A percentile compares a stretch with the other conserved stretches of the same genome.
phyloP scores from a whole-genome alignment of 1,284 basidiomycete species.

The Rhodotorula glutinis region DNA sequence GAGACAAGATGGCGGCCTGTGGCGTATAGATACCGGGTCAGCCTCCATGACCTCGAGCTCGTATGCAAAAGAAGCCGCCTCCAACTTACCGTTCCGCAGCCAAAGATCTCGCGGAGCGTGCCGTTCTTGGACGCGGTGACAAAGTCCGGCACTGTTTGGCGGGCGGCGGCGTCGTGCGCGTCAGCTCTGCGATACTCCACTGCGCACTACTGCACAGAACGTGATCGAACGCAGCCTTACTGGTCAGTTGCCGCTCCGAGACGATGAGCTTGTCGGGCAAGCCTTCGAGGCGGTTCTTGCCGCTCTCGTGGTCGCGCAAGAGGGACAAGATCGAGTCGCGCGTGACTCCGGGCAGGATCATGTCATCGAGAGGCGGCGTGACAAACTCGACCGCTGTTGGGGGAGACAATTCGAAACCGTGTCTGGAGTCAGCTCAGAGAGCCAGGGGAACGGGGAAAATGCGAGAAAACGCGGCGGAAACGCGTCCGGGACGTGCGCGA shows the following conservation, averaged over 20 bases:
- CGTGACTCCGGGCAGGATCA: slow-evolving; percentile 95
- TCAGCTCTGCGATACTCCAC: too few relatives aligned
- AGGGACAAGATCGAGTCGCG: slow-evolving; percentile 76
- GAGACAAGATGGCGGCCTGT: slow-evolving; percentile 59
- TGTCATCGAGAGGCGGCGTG: slow-evolving; percentile 89
- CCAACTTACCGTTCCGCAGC: slow-evolving; percentile 66
- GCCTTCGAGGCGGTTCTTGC: slow-evolving; percentile 55
- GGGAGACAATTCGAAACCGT: too few relatives aligned
- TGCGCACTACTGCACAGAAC: too few relatives aligned
- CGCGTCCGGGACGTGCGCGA: not conserved
- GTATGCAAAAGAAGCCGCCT: too few relatives aligned
- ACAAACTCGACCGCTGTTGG: slow-evolving; percentile 65
- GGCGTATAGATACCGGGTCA: too few relatives aligned
- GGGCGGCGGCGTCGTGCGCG: too few relatives aligned
- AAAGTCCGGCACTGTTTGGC: slow-evolving; percentile 72
- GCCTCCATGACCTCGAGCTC: too few relatives aligned
- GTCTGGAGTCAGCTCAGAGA: not conserved
- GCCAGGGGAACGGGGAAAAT: too few relatives aligned
- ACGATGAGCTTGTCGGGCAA: slow-evolving; percentile 70
- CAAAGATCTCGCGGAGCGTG: slow-evolving; percentile 86
- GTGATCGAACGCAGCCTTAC: not conserved
- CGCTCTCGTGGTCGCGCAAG: slow-evolving; percentile 70
- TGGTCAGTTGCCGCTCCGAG: slow-evolving; percentile 79
- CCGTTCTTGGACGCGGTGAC: slow-evolving; percentile 70
- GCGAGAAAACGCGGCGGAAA: too few relatives aligned